Percentiles rank a stretch among this genome's conserved stretches.
Conservation (phyloP, 2,329 filamentous ascomycete genomes). For the Xylariaceae sp. region DNA sequence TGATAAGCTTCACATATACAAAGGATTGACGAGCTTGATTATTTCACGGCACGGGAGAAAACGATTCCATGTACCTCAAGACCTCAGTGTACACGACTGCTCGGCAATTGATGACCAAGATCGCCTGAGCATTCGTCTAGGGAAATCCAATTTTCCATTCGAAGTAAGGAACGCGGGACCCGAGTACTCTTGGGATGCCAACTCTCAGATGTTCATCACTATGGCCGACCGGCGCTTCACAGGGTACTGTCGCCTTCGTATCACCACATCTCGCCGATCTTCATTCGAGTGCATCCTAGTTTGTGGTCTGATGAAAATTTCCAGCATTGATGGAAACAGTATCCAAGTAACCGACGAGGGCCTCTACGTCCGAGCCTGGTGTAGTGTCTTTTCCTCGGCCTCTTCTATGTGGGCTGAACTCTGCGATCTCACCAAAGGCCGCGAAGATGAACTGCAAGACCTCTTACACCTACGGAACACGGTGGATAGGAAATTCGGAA, state of each 20-base stretch:
- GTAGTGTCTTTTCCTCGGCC: conserved; percentile 2
- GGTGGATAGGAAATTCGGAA: conserved; percentile 14
- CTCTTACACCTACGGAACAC: conserved; percentile 10
- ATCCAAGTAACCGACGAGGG: conserved; percentile 10
- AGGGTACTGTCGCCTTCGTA: conserved; percentile 14
- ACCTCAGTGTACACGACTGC: conserved; percentile 9
- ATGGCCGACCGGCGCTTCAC: conserved; percentile 14
- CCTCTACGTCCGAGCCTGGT: conserved; percentile 10
- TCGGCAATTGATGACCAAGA: conserved; percentile 7
- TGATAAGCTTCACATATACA: conserved; percentile 9
- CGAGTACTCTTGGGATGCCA: conserved; percentile 9
- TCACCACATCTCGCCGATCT: background rate
- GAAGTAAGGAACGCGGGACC: conserved; percentile 2
- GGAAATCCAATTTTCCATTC: background rate
- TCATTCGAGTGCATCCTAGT: conserved; percentile 12
- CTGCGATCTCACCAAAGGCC: conserved; percentile 6
- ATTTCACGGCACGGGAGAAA: background rate
- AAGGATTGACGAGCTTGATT: conserved; percentile 12
- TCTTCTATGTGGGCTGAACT: conserved; percentile 13
- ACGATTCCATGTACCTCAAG: conserved; percentile 5
- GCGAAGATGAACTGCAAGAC: conserved; percentile 7
- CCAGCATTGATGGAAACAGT: conserved; percentile 13
- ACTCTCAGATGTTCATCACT: conserved; percentile 10
- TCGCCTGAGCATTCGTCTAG: conserved; percentile 10
- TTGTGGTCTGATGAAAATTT: conserved; percentile 11